A percentile compares a stretch with the other conserved stretches of the same genome.
Conservation (phyloP, 495 filamentous ascomycete genomes). For the Xylaria bambusicola region DNA sequence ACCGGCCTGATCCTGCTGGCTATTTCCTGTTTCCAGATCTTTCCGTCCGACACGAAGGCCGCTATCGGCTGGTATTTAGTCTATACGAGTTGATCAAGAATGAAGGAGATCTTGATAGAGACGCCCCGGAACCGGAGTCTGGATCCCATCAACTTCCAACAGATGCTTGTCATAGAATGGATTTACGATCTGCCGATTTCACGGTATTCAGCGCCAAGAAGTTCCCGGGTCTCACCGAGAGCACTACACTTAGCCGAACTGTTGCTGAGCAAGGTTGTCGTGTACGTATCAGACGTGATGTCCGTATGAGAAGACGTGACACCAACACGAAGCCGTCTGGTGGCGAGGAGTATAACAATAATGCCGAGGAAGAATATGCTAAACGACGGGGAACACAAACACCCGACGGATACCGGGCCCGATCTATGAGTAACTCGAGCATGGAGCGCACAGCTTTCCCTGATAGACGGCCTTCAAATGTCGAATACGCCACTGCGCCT, state of each 20-base stretch:
- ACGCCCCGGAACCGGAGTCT: conserved; percentile 34
- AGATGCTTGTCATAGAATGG: conserved; percentile 65
- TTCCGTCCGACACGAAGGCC: conserved; percentile 93
- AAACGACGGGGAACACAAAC: conserved; percentile 61
- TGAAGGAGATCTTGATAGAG: conserved; percentile 50
- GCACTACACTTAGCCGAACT: conserved; percentile 81
- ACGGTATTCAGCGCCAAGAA: conserved; percentile 97
- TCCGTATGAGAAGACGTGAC: conserved; percentile 90
- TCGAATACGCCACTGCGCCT: conserved; percentile 54
- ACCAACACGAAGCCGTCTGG: conserved; percentile 75
- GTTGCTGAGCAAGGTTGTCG: conserved; percentile 98
- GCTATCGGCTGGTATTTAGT: conserved; percentile 85
- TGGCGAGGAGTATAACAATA: conserved; percentile 65
- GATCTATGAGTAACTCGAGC: conserved; percentile 76
- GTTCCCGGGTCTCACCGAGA: conserved; percentile 92
- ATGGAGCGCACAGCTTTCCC: conserved; percentile 51
- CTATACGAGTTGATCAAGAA: conserved; percentile 92
- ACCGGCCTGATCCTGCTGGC: conserved; percentile 85
- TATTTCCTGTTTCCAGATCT: conserved; percentile 99
- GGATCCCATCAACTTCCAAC: conserved; percentile 42
- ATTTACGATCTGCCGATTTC: conserved; percentile 86
- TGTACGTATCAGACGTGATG: conserved; percentile 93
- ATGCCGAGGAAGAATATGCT: conserved; percentile 63
- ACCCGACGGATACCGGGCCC: conserved; percentile 65
- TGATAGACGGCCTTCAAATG: conserved; percentile 56